These are phyloP conservation scores for Gossypium trilobum DNA, from an alignment of 441 rosid species.

Conservation along the genomic window DNA sequence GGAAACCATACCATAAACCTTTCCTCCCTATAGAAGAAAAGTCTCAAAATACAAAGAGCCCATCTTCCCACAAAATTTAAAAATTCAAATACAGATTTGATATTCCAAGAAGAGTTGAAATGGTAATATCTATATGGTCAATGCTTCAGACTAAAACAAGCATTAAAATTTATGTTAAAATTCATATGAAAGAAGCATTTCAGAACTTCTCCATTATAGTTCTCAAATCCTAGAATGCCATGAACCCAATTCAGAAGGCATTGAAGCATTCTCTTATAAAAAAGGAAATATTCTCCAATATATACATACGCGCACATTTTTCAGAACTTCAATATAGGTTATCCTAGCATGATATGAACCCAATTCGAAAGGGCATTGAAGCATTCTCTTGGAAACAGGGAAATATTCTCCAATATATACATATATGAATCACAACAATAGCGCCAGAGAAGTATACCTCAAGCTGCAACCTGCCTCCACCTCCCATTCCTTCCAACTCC, in stretches of 20 bases:
- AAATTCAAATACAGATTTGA: neutral
- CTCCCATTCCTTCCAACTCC: conserved; percentile 94
- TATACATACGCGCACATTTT: neutral
- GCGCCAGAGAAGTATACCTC: conserved; percentile 52
- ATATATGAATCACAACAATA: neutral
- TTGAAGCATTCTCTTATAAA: neutral
- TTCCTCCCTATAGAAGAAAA: neutral
- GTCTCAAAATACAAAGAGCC: neutral
- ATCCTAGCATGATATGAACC: no score
- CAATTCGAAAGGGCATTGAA: no score
- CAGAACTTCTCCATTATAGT: neutral
- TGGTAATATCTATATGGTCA: neutral
- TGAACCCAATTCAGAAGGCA: neutral
- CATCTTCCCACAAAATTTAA: neutral
- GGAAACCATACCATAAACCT: neutral
- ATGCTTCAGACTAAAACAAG: neutral
- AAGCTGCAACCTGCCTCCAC: conserved; percentile 76
- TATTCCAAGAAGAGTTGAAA: neutral
- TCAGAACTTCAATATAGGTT: no score
- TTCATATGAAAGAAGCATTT: neutral
- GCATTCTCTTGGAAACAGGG: neutral
- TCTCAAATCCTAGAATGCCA: neutral
- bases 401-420: neutral
- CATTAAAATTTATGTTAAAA: neutral
- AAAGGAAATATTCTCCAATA: neutral